These are phyloP conservation scores for Diaporthe sp. DNA, from an alignment of 2,329 filamentous ascomycete species.

Conservation along the genomic window DNA sequence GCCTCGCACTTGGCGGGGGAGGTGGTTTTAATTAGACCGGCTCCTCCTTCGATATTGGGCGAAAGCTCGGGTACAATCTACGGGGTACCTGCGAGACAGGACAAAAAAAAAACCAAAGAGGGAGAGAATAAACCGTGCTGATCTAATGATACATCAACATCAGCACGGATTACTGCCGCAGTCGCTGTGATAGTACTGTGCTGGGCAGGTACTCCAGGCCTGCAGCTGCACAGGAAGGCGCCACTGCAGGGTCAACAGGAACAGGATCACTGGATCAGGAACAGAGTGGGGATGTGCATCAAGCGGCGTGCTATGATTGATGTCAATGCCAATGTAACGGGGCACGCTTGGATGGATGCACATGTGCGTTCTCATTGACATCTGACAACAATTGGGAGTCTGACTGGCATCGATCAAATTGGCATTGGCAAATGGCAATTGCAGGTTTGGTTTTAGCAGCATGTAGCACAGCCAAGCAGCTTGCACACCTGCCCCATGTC, in stretches of 20 bases:
- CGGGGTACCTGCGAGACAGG: not conserved
- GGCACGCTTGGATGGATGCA: slow-evolving; percentile 8
- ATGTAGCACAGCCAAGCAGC: slow-evolving; percentile 10
- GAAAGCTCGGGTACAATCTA: not conserved
- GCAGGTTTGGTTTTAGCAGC: slow-evolving; percentile 20
- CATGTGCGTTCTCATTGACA: not conserved
- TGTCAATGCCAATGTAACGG: slow-evolving; percentile 24
- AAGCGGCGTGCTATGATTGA: slow-evolving; percentile 11
- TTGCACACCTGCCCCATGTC: not conserved
- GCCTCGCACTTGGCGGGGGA: slow-evolving; percentile 25
- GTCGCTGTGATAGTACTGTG: not conserved
- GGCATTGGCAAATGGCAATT: slow-evolving; percentile 33
- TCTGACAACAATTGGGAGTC: slow-evolving; percentile 17
- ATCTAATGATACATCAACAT: slow-evolving; percentile 12
- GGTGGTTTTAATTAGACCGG: slow-evolving; percentile 28
- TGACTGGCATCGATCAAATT: slow-evolving; percentile 20
- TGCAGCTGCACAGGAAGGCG: slow-evolving; percentile 23
- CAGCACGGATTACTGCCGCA: slow-evolving; percentile 1
- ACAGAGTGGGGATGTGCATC: slow-evolving; percentile 24
- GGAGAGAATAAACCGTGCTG: not conserved
- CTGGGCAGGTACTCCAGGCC: not conserved
- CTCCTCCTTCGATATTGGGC: slow-evolving; percentile 32
- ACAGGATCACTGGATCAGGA: slow-evolving; percentile 18
- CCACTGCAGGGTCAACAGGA: slow-evolving; percentile 27
- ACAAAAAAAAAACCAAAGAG: not conserved